Evolutionary conservation across 164 flowering plant species (phyloP), one percentile per base, ranked within the genome.

Genomic region (Litsea cubeba): DNA sequence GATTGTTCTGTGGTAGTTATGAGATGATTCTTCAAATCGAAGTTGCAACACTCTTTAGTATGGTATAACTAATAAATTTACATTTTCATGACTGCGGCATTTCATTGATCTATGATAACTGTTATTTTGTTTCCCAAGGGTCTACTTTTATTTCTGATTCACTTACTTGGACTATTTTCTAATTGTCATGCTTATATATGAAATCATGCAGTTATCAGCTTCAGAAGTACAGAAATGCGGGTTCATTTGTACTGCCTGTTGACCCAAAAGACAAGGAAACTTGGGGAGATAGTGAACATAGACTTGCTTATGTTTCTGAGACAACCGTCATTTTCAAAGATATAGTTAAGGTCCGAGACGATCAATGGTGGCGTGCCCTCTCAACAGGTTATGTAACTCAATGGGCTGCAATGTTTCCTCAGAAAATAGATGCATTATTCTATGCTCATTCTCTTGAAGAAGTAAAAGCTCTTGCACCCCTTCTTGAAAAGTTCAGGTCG

Each of bases 271-370:
- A 93, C 83, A 90, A 90, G 77, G 97, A 88, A 69, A 95, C 99
- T 2, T 93, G 98, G 99, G 99, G 99, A 10, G 99, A 95, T 72
- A 92, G 99, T 77, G 99, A 95, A 58, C 99, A 95, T 75, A 80
- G 99, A 78, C 94, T 95, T 8, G 99, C 99, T 5, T 95, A 93
- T 78, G 95, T 95, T 12, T 93, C 99, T 0, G 97, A 95, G 80
- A 93, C 99, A 35, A 95, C 99, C 1, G 99, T 93, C 1, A 93
- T 95, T 20, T 95, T 95, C 91, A 95, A 95, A 78, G 96, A 86
- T 74, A 77, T 85, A 10, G 98, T 95, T 30, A 88, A 89, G 78
- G 98, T 95, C 51, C 80, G 99, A 63, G 99, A 95, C 65, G 91
- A 95, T 58, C 99, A 95, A 62, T 95, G 99, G 99, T 95, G 99